Conservation (phyloP, 306 rosid species). For the Elaeagnus macrophylla region DNA sequence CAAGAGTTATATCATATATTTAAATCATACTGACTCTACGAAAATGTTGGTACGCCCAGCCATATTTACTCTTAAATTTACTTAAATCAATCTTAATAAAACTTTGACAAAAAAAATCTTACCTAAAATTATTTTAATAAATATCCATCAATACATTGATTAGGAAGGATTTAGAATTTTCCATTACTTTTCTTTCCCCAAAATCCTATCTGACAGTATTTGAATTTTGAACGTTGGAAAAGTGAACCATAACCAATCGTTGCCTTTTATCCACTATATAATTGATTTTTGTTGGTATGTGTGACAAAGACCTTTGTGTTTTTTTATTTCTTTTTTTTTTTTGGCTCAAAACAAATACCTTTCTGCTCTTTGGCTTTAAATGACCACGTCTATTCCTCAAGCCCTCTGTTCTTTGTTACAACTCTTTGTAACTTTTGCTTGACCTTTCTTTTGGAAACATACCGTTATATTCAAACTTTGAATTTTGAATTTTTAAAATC, state of each 20-base stretch:
- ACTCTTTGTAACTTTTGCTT: not conserved
- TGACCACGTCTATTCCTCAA: conserved; percentile 14
- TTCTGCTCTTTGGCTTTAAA: conserved; percentile 22
- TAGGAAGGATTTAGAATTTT: too few relatives aligned
- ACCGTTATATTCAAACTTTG: not conserved
- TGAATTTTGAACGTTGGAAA: conserved; percentile 27
- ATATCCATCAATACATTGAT: too few relatives aligned
- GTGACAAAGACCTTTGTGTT: conserved; percentile 38
- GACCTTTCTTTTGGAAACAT: not conserved
- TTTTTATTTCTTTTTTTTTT: conserved; percentile 9
- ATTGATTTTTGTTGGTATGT: conserved; percentile 32
- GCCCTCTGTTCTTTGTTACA: not conserved
- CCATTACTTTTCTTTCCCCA: not conserved
- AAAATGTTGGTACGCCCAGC: too few relatives aligned
- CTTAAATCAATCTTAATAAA: too few relatives aligned
- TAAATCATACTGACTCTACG: too few relatives aligned
- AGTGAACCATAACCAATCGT: not conserved
- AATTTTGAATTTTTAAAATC: too few relatives aligned
- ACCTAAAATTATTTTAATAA: too few relatives aligned
- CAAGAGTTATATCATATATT: too few relatives aligned
- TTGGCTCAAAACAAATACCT: too few relatives aligned
- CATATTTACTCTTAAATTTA: too few relatives aligned
- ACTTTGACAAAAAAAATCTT: too few relatives aligned
- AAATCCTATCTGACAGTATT: not conserved
- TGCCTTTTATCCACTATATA: conserved; percentile 20